These are phyloP conservation scores for Phaeolepiota aurea DNA, from an alignment of 768 basidiomycete genomes.

Conservation along the genomic window DNA sequence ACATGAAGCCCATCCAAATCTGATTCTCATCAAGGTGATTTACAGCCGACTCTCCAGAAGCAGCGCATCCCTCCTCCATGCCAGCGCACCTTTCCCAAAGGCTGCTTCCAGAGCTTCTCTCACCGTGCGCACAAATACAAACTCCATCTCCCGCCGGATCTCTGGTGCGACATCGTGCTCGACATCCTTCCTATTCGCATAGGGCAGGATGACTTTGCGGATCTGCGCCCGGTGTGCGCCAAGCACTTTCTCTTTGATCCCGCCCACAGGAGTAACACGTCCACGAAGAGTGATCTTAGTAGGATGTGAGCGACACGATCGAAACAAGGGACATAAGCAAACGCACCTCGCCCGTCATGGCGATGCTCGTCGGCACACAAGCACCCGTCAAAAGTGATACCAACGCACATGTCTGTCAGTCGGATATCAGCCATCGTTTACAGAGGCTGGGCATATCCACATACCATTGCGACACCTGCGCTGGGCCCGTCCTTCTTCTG, in stretches of 20 bases:
- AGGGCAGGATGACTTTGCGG: constrained; percentile 77
- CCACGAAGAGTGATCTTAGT: constrained; percentile 73
- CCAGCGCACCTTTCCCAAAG: constrained; percentile 62
- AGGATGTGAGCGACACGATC: too few species aligned
- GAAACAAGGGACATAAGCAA: background rate
- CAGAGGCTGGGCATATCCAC: constrained; percentile 7
- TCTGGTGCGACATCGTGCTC: constrained; percentile 76
- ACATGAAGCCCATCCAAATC: too few species aligned
- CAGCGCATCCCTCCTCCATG: constrained; percentile 48
- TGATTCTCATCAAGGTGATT: too few species aligned
- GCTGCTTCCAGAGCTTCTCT: constrained; percentile 78
- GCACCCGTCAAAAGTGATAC: constrained; percentile 78
- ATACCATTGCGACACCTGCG: constrained; percentile 83
- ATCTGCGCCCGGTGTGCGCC: constrained; percentile 86
- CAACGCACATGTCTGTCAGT: constrained; percentile 65
- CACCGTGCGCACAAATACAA: constrained; percentile 74
- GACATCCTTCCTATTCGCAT: constrained; percentile 81
- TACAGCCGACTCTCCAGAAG: constrained; percentile 27
- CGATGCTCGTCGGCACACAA: constrained; percentile 61
- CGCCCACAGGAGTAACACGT: constrained; percentile 76
- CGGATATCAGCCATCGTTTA: constrained; percentile 1
- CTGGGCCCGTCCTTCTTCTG: constrained; percentile 93
- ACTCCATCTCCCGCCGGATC: constrained; percentile 66
- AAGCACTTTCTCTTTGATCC: constrained; percentile 87
- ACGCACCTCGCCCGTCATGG: constrained; percentile 85